These are phyloP conservation scores for Sclerospora graminicola DNA, from an alignment of 352 stramenopile genomes.

Conservation along the genomic window DNA sequence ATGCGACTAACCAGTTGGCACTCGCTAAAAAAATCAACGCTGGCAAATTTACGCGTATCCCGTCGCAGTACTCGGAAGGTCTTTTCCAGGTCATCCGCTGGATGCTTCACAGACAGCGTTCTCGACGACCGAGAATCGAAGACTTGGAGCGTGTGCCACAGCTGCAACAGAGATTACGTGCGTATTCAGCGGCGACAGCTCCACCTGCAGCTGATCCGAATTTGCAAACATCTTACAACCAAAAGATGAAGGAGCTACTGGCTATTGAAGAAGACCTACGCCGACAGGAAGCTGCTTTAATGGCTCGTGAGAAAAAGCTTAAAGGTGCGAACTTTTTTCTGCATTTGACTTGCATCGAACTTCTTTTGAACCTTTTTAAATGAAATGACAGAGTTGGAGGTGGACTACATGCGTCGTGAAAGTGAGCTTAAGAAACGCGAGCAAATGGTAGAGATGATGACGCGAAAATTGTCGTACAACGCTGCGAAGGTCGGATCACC, in stretches of 20 bases:
- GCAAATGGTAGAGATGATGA: slow-evolving; percentile 80
- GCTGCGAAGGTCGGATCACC: slow-evolving; percentile 49
- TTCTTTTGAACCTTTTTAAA: background rate
- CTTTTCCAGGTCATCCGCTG: slow-evolving; percentile 85
- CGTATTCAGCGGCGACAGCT: slow-evolving; percentile 52
- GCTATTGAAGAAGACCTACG: slow-evolving; percentile 78
- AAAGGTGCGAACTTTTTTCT: slow-evolving; percentile 36
- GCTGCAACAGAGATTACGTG: slow-evolving; percentile 68
- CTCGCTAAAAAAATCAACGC: slow-evolving; percentile 91
- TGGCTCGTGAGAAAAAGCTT: slow-evolving; percentile 77
- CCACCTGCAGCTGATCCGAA: slow-evolving; percentile 42
- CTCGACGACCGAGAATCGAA: slow-evolving; percentile 72
- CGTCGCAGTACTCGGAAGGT: slow-evolving; percentile 84
- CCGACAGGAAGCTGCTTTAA: slow-evolving; percentile 75
- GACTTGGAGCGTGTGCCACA: slow-evolving; percentile 77
- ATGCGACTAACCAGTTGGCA: slow-evolving; percentile 87
- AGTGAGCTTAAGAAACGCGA: slow-evolving; percentile 77
- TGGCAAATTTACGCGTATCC: slow-evolving; percentile 87
- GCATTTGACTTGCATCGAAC: background rate
- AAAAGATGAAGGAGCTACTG: slow-evolving; percentile 84
- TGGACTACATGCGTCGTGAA: slow-evolving; percentile 72
- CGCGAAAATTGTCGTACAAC: slow-evolving; percentile 58
- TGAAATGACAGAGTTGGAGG: slow-evolving; percentile 44
- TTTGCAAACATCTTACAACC: slow-evolving; percentile 70
- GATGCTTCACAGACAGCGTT: slow-evolving; percentile 84